These are phyloP conservation scores for Kwoniella botswanensis DNA, from an alignment of 768 basidiomycete species.

Conservation along the genomic window DNA sequence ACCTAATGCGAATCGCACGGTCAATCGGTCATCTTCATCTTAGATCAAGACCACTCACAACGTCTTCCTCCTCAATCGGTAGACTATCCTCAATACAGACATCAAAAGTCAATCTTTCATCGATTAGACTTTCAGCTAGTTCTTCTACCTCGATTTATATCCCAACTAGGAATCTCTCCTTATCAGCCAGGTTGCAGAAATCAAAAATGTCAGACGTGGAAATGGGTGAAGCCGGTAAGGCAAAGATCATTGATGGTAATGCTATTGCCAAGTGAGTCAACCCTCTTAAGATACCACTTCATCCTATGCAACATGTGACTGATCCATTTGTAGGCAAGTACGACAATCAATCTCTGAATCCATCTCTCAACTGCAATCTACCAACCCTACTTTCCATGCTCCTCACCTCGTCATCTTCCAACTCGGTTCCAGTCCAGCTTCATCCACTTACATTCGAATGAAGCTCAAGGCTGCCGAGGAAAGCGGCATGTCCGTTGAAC, in stretches of 20 bases:
- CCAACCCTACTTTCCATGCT: conserved; percentile 86
- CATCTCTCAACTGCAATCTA: conserved; percentile 69
- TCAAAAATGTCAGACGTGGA: conserved; percentile 28
- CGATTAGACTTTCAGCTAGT: neutral
- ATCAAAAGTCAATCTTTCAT: conserved; percentile 3
- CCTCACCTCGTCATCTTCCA: conserved; percentile 85
- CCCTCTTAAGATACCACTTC: neutral
- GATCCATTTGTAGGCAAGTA: conserved; percentile 67
- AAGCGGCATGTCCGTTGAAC: conserved; percentile 84
- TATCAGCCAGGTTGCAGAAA: conserved; percentile 13
- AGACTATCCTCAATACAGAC: neutral
- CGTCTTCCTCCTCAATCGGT: neutral
- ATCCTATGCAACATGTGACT: neutral
- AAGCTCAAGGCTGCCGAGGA: conserved; percentile 94
- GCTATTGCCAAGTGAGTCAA: conserved; percentile 75
- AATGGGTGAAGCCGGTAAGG: conserved; percentile 39
- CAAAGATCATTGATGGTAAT: conserved; percentile 79
- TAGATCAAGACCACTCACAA: conserved; percentile 16
- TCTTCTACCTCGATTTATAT: neutral
- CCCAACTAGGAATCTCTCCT: neutral
- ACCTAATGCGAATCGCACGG: conserved; percentile 23
- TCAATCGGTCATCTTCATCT: conserved; percentile 21
- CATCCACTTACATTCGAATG: conserved; percentile 92
- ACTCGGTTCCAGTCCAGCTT: conserved; percentile 90
- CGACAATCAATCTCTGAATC: conserved; percentile 74